Evolutionary conservation across 306 rosid species (phyloP), one percentile per base, ranked within the genome.

Genomic region (Medicago arabica): DNA sequence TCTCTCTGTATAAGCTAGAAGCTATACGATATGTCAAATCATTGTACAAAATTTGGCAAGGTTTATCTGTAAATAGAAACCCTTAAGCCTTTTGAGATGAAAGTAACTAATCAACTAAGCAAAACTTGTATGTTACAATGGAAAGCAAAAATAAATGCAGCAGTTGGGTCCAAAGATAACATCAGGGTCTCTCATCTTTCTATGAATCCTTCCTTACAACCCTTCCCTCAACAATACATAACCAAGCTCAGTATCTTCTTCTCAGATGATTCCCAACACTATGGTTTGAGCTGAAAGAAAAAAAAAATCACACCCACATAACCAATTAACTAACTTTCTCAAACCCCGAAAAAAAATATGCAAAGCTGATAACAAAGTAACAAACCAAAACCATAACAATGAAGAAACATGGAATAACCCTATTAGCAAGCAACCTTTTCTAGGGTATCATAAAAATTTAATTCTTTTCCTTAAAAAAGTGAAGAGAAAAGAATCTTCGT

Each of bases 121-220:
- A 67, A 92, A 76, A 83, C 40, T 36, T 50, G 51, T 47, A 19
- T 38, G 9, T 67, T 77, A 86, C 82, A 81, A 77, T 25, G 62
- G 54, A 74, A 88, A 71, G 72, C 72, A 80, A 55, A 78, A 75
- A 53, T 12, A 72, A 74, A 21, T 51, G 65, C 73, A 68, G 85
- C 83, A 80, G 57, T 61, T 21, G 41, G 62, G 53, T 78, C 79
- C 83, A 66, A 81, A 85, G 59, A 78, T 67, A 67, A 81, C 12
- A 78, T 89, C 78, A 57, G 83, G 92, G 84, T 88, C 91, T 75
- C 92, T 90, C 99, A 92, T 95, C 40, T 31, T 79, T 67, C 13
- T 16, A 54, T 46, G 3, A 46, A 63, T 72, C 38, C 38, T 80
- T 77, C 77, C 46, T 87, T 53, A 81, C 81, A 78, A 76, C 86